phyloP scores from a whole-genome alignment of 129 eudicot species.

The Pseudognaphalium luteoalbum region DNA sequence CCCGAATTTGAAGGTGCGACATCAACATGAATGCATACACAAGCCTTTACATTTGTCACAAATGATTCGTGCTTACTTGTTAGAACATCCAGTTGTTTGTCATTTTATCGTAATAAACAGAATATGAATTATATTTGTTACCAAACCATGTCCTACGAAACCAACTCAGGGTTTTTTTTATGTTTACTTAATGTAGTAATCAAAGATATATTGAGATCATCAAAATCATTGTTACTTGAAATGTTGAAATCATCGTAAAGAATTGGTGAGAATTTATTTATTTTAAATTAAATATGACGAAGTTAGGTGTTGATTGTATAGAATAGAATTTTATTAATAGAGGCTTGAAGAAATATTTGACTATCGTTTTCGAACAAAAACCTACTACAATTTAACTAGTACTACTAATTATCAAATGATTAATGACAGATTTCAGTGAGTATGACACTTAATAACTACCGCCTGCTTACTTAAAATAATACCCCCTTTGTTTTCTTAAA shows the following conservation, averaged over 20 bases:
- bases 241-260: slow-evolving; percentile 27
- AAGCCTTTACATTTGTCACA: no score
- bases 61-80: no score
- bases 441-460: slow-evolving; percentile 35
- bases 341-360: slow-evolving; percentile 32
- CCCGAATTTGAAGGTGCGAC: no score
- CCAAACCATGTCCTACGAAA: neutral
- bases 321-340: slow-evolving; percentile 10
- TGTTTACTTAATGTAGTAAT: neutral
- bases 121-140: neutral
- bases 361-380: slow-evolving; percentile 54
- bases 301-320: slow-evolving; percentile 37
- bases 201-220: slow-evolving; percentile 12
- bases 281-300: slow-evolving; percentile 19
- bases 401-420: neutral
- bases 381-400: slow-evolving; percentile 42
- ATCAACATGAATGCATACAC: no score
- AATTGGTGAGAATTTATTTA: slow-evolving; percentile 28
- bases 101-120: neutral
- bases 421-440: slow-evolving; percentile 27
- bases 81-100: neutral
- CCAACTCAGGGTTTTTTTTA: neutral
- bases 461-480: neutral
- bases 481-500: no score
- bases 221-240: slow-evolving; percentile 24